These are phyloP conservation scores for Botrytis porri DNA, from an alignment of 2,329 filamentous ascomycete genomes.

Conservation along the genomic window DNA sequence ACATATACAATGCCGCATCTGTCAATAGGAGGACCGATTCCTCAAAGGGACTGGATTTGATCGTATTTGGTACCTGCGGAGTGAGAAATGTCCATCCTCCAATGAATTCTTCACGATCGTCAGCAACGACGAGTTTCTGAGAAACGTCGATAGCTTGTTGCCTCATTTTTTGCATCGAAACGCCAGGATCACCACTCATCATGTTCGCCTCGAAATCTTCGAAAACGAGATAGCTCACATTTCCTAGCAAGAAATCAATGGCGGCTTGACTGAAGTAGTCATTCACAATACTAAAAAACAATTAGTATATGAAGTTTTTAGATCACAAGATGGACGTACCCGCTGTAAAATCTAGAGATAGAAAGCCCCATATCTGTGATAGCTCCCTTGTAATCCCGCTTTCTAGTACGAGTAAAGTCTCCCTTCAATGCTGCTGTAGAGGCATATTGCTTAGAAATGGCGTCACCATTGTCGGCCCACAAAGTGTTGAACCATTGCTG, in stretches of 20 bases:
- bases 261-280: conserved; percentile 95
- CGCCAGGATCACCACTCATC: conserved; percentile 87
- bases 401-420: conserved; percentile 89
- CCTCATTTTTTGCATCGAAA: conserved; percentile 79
- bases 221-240: conserved; percentile 80
- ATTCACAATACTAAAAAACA: conserved; percentile 74
- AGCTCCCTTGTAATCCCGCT: conserved; percentile 86
- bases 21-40: conserved; percentile 87
- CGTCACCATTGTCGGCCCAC: conserved; percentile 97
- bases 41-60: conserved; percentile 72
- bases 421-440: conserved; percentile 95
- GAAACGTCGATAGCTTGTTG: conserved; percentile 89
- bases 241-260: conserved; percentile 91
- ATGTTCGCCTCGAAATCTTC: conserved; percentile 93
- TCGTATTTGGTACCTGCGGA: conserved; percentile 67
- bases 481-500: conserved; percentile 93
- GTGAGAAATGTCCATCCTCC: conserved; percentile 87
- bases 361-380: conserved; percentile 89
- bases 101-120: conserved; percentile 79
- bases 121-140: conserved; percentile 79
- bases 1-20: conserved; percentile 80
- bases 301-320: conserved; percentile 16
- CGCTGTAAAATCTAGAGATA: conserved; percentile 69
- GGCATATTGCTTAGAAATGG: conserved; percentile 92
- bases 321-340: conserved; percentile 45